Base-by-base conservation (phyloP, 371 early-diverging fungal species). In the Mucor racemosus region DNA sequence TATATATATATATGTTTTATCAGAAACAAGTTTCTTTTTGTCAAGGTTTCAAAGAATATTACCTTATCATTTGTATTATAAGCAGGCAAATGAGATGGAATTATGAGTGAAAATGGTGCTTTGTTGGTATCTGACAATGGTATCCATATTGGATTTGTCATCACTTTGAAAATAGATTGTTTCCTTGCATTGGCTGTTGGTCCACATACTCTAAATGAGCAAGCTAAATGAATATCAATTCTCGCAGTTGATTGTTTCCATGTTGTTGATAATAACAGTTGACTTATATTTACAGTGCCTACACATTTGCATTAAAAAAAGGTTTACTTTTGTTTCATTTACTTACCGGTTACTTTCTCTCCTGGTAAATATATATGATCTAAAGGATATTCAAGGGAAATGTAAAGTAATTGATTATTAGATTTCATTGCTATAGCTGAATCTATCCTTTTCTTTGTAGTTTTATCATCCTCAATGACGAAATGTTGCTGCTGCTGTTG, bases 61-160 rank as follows among this genome's bases (percentile, higher is more conserved):
- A 62, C 62, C 71, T 71, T 67, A 38, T 72, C 68, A 58, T 74
- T 57, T 33, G 67, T 50, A 8, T 58, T 60, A 35, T 70, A 67
- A 17, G 74, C 67, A n/a, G 74, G 74, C 8, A 74, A 44, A 39
- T 71, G 58, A 17, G 46, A 48, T 21, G 74, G 74, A 35, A 74
- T 64, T 7, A 54, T 64, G 38, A 74, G 58, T 31, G 46, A 64
- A 17, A 74, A 74, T 1, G 58, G 36, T 11, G 65, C 31, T 35
- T 57, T 48, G 42, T 56, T 36, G n/a, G 31, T 46, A 33, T 65
- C 64, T 21, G 44, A 50, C 44, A 35, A 26, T 34, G 36, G 11
- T 40, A 33, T 63, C 66, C 56, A 73, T 14, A 50, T 41, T 14
- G 53, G 60, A n/a, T 40, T 66, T 14, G 35, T 63, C 36, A 55